phyloP scores from a whole-genome alignment of 2,329 filamentous ascomycete species.

The Nothophaeocryptopus gaeumannii region DNA sequence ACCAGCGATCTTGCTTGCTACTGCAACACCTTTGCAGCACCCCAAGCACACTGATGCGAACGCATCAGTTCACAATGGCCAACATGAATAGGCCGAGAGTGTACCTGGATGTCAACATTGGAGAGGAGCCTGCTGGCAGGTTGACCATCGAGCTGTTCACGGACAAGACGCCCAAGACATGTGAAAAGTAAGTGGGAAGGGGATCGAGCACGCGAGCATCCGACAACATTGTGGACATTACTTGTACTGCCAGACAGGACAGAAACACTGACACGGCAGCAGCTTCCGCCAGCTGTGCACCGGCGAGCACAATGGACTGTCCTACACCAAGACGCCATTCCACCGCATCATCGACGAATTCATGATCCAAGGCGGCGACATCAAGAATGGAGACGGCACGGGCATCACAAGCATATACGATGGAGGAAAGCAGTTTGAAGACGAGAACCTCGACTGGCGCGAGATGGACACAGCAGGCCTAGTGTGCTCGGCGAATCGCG shows the following conservation, averaged over 20 bases:
- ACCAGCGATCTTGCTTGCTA: too few relatives aligned
- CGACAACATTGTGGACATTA: background rate
- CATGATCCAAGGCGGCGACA: constrained; percentile 47
- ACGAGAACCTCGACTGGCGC: constrained; percentile 43
- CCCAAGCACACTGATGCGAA: too few relatives aligned
- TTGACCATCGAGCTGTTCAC: constrained; percentile 47
- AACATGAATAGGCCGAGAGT: constrained; percentile 36
- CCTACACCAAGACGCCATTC: constrained; percentile 39
- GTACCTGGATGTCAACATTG: constrained; percentile 44
- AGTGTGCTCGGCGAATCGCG: constrained; percentile 43
- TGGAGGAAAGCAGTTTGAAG: constrained; percentile 37
- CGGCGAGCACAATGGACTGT: constrained; percentile 37
- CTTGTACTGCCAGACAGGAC: background rate
- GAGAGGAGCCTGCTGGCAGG: constrained; percentile 41
- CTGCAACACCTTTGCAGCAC: too few relatives aligned
- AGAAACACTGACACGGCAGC: constrained; percentile 16
- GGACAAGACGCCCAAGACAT: constrained; percentile 46
- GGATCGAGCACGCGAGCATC: background rate
- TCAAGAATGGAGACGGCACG: constrained; percentile 41
- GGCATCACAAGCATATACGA: constrained; percentile 42
- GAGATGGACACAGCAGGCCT: constrained; percentile 41
- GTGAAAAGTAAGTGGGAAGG: constrained; percentile 41
- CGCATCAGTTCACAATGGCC: constrained; percentile 16
- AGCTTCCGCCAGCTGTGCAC: constrained; percentile 48
- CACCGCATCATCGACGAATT: constrained; percentile 45